Evolutionary conservation across 208 protist species (phyloP), one percentile per base, ranked within the genome.

Genomic region (Tetramitus jugosus): DNA sequence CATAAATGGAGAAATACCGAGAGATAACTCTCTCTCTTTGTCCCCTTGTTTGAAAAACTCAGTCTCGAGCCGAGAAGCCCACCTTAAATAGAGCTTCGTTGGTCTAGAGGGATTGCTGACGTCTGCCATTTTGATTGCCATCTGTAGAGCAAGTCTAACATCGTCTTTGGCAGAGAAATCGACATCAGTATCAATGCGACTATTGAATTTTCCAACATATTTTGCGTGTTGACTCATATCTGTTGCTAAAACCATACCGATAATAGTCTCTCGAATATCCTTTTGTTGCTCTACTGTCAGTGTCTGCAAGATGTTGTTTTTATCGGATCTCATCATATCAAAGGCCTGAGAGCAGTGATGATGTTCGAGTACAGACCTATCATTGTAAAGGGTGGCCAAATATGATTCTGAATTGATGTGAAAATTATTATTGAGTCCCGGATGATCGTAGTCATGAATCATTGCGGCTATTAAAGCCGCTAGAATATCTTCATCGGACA

Each of bases 401-500:
- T 92, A 85, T 33, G 84, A 88, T n/a, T 82, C 80, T 1, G 90
- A 84, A 60, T 87, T 86, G 23, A 89, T 78, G 33, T 87, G 77
- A 72, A 91, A 93, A 39, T 60, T 79, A 79, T 92, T 92, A 79
- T 90, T 89, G 17, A 91, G 46, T 60, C 96, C 96, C n/a, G 94
- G 94, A 82, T 98, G 95, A 60, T 96, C 90, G 78, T 93, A 91
- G 87, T 98, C 96, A 86, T 98, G 96, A 69, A 96, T 94, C 43
- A 94, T 45, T n/a, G 94, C 91, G 6, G 94, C 85, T 68, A 96
- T 86, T 17, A 97, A 52, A 0, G 92, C 83, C 13, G 91, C 87
- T 76, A 97, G 89, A 8, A 95, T 76, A 74, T 97, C 91, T 67
- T 89, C 65, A 46, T 91, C 86, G 17, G 80, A 87, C 37, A 96